Percentiles rank a stretch among this genome's conserved stretches.
Conservation (phyloP, 805 yeast genomes). For the Gaillardinia entomophila region DNA sequence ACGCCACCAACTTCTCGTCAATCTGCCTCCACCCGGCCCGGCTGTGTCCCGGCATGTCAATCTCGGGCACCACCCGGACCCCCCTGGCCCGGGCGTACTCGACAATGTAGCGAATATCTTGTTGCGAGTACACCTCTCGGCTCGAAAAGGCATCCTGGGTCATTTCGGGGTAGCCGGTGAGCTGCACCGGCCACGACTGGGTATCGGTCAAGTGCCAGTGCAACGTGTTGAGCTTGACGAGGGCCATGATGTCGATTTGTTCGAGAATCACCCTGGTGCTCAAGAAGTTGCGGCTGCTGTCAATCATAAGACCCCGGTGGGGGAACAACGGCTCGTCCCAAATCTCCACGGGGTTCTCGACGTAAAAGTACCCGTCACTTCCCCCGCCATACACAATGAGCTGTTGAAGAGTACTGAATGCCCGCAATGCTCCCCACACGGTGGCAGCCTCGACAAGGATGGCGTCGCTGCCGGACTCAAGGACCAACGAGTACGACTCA, state of each 20-base stretch:
- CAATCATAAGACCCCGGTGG: slow-evolving; percentile 36
- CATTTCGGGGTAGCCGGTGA: slow-evolving; percentile 31
- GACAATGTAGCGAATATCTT: slow-evolving; percentile 21
- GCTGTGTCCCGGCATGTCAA: slow-evolving; percentile 39
- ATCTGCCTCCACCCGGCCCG: slow-evolving; percentile 33
- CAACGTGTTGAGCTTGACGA: slow-evolving; percentile 31
- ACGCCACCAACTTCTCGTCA: slow-evolving; percentile 22
- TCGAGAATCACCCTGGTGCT: slow-evolving; percentile 17
- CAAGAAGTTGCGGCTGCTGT: slow-evolving; percentile 33
- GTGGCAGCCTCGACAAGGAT: slow-evolving; percentile 25
- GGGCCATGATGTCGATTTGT: slow-evolving; percentile 34
- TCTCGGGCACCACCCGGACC: slow-evolving; percentile 36
- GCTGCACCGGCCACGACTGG: slow-evolving; percentile 35
- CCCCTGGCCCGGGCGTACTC: slow-evolving; percentile 29
- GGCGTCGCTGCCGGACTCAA: slow-evolving; percentile 4
- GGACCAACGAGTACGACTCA: slow-evolving; percentile 25
- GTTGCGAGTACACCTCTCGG: slow-evolving; percentile 20
- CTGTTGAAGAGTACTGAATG: slow-evolving; percentile 35
- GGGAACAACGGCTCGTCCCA: slow-evolving; percentile 28
- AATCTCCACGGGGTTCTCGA: slow-evolving; percentile 29
- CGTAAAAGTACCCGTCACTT: slow-evolving; percentile 7
- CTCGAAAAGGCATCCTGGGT: slow-evolving; percentile 30
- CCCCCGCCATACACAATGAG: slow-evolving; percentile 22
- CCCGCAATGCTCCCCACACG: slow-evolving; percentile 39
- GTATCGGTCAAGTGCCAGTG: slow-evolving; percentile 39